Base-by-base conservation (phyloP, 2,329 filamentous ascomycete species). In the Fusarium sterilihyphosum region DNA sequence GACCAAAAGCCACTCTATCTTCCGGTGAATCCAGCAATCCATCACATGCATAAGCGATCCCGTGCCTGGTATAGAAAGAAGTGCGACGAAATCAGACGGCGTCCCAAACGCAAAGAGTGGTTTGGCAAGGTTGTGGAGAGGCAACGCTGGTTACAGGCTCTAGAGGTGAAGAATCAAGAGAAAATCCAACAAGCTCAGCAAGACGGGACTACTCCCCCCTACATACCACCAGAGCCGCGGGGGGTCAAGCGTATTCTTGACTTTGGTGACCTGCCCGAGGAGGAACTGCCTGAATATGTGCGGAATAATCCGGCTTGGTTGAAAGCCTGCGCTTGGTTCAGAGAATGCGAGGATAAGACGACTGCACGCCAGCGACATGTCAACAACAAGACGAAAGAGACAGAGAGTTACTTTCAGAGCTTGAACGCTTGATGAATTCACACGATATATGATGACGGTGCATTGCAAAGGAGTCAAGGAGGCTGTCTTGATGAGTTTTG, bases 1-100 rank as follows among this genome's bases (percentile, higher is more conserved):
- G 65, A 77, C 58, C 75, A 81, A 35, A 78, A 81, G 35, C 82
- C 82, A 31, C 70, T 83, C 11, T 90, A 84, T 71, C 80, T 83
- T 2, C 81, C 84, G 54, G 82, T 89, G 6, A 86, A 91, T 76
- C 89, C 88, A 0, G 84, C 85, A 4, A 82, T 86, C 4, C 86
- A 88, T 59, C 86, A 84, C 80, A 83, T 83, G 3, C 83, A 85
- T 50, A 80, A 80, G 5, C 83, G 83, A 50, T 83, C 86, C 1
- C 75, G 83, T 8, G 79, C 81, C 24, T 90, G 88, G 88, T 81
- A 85, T 57, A 78, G 75, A 20, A 78, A 80, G 22, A 91, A 90
- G 68, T 81, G 84, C 40, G 75, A 78, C 3, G 88, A 91, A 65
- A 89, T 91, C 37, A 75, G 80, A 44, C 78, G 78, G 4, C 86